Evolutionary conservation across 352 stramenopile species (phyloP).

Genomic region (Globisporangium spinosum): DNA sequence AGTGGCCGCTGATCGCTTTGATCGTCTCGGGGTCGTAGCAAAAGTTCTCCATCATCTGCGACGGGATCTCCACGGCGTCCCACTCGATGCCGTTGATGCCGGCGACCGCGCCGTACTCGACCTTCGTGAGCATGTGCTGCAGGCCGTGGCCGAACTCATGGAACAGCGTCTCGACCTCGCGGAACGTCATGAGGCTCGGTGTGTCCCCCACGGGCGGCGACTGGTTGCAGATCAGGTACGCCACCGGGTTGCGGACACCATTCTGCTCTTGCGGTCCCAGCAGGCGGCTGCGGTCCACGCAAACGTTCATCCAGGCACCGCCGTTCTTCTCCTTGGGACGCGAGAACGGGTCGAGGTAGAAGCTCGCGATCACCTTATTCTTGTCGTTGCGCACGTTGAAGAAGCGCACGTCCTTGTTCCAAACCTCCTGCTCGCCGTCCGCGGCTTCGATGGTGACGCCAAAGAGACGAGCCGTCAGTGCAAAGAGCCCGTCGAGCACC

Average conservation of each 20-base stretch:
- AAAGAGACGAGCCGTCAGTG: conserved; percentile 93
- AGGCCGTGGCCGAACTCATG: conserved; percentile 96
- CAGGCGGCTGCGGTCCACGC: conserved; percentile 91
- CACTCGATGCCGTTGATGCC: conserved; percentile 98
- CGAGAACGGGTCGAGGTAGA: conserved; percentile 97
- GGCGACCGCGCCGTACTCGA: conserved; percentile 93
- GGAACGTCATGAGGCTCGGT: conserved; percentile 98
- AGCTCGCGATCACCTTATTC: conserved; percentile 89
- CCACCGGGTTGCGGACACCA: conserved; percentile 87
- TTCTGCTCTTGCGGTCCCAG: conserved; percentile 57
- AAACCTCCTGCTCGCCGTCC: conserved; percentile 70
- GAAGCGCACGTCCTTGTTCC: conserved; percentile 95
- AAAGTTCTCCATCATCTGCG: conserved; percentile 99
- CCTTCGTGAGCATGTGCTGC: conserved; percentile 98
- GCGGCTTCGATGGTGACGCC: conserved; percentile 90
- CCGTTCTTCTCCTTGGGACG: conserved; percentile 96
- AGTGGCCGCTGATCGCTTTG: conserved; percentile 75
- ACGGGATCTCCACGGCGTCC: conserved; percentile 97
- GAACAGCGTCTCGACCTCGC: conserved; percentile 96
- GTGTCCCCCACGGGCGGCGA: conserved; percentile 90
- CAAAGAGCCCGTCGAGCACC: conserved; percentile 95
- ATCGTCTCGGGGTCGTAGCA: conserved; percentile 94
- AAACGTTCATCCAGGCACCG: conserved; percentile 98
- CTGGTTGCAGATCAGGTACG: conserved; percentile 98
- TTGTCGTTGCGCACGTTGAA: conserved; percentile 91